Conservation (phyloP, 2,329 filamentous ascomycete genomes). For the Neurospora sp. region DNA sequence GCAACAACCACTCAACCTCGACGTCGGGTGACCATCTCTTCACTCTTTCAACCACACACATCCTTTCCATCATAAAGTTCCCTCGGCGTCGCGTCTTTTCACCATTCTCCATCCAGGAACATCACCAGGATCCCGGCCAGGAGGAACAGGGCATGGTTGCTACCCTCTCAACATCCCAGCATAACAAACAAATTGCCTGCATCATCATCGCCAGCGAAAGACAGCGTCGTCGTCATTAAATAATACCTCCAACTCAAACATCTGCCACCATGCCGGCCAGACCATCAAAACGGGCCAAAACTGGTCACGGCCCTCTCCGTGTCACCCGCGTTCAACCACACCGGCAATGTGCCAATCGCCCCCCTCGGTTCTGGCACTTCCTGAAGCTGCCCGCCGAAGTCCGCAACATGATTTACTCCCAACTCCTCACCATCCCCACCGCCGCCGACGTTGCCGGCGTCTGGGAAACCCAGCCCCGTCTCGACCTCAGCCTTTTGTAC, state of each 20-base stretch:
- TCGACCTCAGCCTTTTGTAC: conserved; percentile 2
- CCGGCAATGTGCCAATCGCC: conserved; percentile 1
- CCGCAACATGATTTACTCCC: conserved; percentile 1
- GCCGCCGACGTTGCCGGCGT: conserved; percentile 2
- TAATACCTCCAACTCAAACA: background rate
- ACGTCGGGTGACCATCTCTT: background rate
- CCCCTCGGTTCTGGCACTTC: conserved; percentile 4
- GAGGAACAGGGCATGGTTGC: background rate
- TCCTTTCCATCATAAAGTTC: background rate
- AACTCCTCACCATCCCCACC: background rate
- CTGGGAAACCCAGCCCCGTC: conserved; percentile 1
- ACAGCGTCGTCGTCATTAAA: background rate
- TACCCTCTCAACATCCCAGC: background rate
- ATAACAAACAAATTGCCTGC: background rate
- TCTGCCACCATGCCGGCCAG: background rate
- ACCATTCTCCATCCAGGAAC: background rate
- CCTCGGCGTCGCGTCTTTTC: background rate
- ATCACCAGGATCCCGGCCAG: background rate
- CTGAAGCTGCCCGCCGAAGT: conserved; percentile 3
- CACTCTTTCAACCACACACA: background rate
- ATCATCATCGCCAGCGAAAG: background rate
- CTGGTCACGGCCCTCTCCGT: background rate
- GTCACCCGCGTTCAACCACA: conserved; percentile 3
- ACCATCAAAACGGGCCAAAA: background rate
- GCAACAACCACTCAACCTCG: background rate